Evolutionary conservation across 2,329 filamentous ascomycete species (phyloP), one percentile per base, ranked within the genome.

Genomic region (Malbranchea zuffiana): DNA sequence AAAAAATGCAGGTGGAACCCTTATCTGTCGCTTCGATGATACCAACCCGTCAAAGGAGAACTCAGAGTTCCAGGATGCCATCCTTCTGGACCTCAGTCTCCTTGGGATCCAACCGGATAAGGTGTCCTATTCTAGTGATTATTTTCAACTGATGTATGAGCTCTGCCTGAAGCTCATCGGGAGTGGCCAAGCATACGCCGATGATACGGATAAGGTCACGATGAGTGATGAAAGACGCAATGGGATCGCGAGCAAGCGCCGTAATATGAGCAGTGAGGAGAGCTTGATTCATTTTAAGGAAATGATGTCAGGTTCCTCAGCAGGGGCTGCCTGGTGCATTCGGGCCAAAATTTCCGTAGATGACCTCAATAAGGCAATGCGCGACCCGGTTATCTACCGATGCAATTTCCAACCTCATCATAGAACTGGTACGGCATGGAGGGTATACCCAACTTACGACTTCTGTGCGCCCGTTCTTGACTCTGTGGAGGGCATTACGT

Each of bases 41-140:
- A 94, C 86, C 33, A 94, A 94, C 62, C 86, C 86, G 2, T 77
- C 80, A 44, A 93, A 93, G 62, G 86, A 94, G 69, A 93, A 88
- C 66, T 77, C 86, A 56, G 86, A 93, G 65, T 94, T 78, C 56
- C 80, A 93, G 56, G 84, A 94, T 61, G 72, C 83, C 5, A 94
- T 94, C 44, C 69, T 92, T 27, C 80, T 90, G 65, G 86, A 94
- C 60, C 71, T 92, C 27, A 75, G 77, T 37, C 69, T 93, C 40
- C 81, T 94, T 68, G 85, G 84, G 23, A 80, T 94, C 60, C 80
- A 79, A 60, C 80, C 84, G 18, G 85, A 90, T 57, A 71, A 71
- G 44, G 70, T 85, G 40, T 80, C 81, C 7, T 86, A 87, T 65
- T 93, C 86, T 3, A 87, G 81, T 49, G 84, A 94, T 65, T 86